Conservation (phyloP, 1,139 yeast genomes). For the Oligophagozyma castellii region DNA sequence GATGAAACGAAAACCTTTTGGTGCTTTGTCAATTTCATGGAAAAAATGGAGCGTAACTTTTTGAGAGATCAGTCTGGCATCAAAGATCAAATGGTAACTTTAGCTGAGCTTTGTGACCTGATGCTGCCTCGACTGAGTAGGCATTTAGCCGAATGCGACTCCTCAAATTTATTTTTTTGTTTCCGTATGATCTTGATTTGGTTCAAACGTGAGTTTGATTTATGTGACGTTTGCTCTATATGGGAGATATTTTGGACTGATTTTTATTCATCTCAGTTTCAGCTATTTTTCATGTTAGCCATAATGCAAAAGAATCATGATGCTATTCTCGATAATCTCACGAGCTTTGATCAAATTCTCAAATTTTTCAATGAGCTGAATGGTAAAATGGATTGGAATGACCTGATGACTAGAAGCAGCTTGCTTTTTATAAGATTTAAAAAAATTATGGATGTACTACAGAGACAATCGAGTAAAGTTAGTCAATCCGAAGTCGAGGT, state of each 20-base stretch:
- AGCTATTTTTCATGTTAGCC: slow-evolving; percentile 74
- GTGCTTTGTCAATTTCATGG: slow-evolving; percentile 85
- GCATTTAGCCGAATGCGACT: slow-evolving; percentile 78
- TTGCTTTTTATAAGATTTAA: slow-evolving; percentile 65
- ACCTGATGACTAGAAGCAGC: slow-evolving; percentile 68
- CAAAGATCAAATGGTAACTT: slow-evolving; percentile 71
- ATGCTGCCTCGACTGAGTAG: slow-evolving; percentile 76
- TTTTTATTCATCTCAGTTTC: slow-evolving; percentile 71
- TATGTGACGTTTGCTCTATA: slow-evolving; percentile 60
- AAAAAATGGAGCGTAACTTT: slow-evolving; percentile 89
- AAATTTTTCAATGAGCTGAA: slow-evolving; percentile 87
- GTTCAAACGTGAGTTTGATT: slow-evolving; percentile 84
- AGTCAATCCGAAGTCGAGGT: slow-evolving; percentile 9
- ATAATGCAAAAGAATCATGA: slow-evolving; percentile 77
- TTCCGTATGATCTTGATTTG: slow-evolving; percentile 90
- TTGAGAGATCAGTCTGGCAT: slow-evolving; percentile 86
- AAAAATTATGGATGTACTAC: slow-evolving; percentile 60
- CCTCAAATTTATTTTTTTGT: slow-evolving; percentile 81
- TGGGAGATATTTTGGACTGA: slow-evolving; percentile 96
- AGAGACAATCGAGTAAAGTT: slow-evolving; percentile 5
- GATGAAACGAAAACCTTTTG: slow-evolving; percentile 79
- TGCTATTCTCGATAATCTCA: slow-evolving; percentile 58
- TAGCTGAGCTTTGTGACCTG: slow-evolving; percentile 73
- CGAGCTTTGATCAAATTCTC: slow-evolving; percentile 77
- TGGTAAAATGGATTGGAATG: slow-evolving; percentile 59